Conservation (phyloP, 139 green algal genomes). For the Closterium sp. region DNA sequence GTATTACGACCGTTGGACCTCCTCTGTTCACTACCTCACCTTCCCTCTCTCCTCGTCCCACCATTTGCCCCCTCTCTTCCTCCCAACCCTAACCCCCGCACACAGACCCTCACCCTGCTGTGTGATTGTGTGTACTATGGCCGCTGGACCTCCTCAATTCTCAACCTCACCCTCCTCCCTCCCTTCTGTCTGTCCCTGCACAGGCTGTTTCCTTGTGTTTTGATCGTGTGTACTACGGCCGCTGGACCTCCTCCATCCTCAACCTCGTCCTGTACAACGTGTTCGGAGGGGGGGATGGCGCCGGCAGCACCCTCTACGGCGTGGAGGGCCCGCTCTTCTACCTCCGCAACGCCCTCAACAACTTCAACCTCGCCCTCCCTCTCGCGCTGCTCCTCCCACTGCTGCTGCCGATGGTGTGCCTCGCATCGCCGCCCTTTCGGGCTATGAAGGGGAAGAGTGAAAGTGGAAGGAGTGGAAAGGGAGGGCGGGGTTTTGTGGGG, state of each 20-base stretch:
- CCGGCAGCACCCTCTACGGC: constrained; percentile 65
- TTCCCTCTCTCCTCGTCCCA: too few relatives aligned
- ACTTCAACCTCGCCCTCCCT: constrained; percentile 58
- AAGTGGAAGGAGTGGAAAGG: neutral
- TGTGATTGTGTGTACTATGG: neutral
- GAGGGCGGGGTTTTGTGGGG: constrained; percentile 19
- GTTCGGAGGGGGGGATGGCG: constrained; percentile 40
- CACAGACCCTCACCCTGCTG: too few relatives aligned
- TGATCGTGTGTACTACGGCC: constrained; percentile 47
- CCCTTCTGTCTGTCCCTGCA: neutral
- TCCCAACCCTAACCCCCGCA: too few relatives aligned
- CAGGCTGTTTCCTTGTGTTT: neutral
- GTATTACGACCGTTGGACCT: too few relatives aligned
- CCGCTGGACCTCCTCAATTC: neutral
- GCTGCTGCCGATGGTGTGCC: neutral
- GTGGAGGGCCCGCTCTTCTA: constrained; percentile 72
- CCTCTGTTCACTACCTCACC: too few relatives aligned
- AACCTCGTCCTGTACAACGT: constrained; percentile 69
- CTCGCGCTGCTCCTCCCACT: constrained; percentile 55
- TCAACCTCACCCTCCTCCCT: neutral
- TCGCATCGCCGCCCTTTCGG: neutral
- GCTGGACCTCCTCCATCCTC: constrained; percentile 62
- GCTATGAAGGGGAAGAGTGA: neutral
- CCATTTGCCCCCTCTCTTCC: too few relatives aligned
- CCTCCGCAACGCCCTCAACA: constrained; percentile 65